Evolutionary conservation across 2,329 filamentous ascomycete species (phyloP).

Genomic region (Diplocarpon mali): DNA sequence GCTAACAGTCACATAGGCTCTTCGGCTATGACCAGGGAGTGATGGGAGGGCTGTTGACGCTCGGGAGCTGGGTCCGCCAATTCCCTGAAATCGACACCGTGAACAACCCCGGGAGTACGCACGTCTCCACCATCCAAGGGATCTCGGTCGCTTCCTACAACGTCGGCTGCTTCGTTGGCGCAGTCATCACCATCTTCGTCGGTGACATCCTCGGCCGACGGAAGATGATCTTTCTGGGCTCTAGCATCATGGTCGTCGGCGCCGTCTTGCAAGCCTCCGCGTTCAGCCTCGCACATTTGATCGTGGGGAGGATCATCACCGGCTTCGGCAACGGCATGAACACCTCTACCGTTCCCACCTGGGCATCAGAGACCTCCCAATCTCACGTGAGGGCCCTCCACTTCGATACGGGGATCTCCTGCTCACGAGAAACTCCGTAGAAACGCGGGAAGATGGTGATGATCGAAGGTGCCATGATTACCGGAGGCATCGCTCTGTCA

Average conservation of each 20-base stretch:
- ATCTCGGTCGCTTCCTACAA: constrained; percentile 47
- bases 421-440: not conserved
- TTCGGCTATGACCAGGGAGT: constrained; percentile 40
- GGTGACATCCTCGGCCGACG: constrained; percentile 47
- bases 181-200: constrained; percentile 35
- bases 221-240: constrained; percentile 45
- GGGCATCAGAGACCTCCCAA: constrained; percentile 49
- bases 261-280: constrained; percentile 34
- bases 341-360: constrained; percentile 41
- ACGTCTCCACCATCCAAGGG: constrained; percentile 28
- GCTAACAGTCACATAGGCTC: constrained; percentile 15
- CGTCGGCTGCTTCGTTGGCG: constrained; percentile 46
- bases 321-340: constrained; percentile 42
- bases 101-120: constrained; percentile 15
- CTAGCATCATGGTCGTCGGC: constrained; percentile 46
- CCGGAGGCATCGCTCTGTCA: constrained; percentile 43
- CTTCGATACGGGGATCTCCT: not conserved
- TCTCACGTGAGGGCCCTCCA: constrained; percentile 29
- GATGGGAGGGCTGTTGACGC: constrained; percentile 35
- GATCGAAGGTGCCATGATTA: constrained; percentile 48
- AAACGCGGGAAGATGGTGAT: constrained; percentile 50
- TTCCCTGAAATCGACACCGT: constrained; percentile 44
- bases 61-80: constrained; percentile 36
- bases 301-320: constrained; percentile 38
- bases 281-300: constrained; percentile 40